Evolutionary conservation across 441 rosid genomes (phyloP).

Genomic region (Manihot esculenta): DNA sequence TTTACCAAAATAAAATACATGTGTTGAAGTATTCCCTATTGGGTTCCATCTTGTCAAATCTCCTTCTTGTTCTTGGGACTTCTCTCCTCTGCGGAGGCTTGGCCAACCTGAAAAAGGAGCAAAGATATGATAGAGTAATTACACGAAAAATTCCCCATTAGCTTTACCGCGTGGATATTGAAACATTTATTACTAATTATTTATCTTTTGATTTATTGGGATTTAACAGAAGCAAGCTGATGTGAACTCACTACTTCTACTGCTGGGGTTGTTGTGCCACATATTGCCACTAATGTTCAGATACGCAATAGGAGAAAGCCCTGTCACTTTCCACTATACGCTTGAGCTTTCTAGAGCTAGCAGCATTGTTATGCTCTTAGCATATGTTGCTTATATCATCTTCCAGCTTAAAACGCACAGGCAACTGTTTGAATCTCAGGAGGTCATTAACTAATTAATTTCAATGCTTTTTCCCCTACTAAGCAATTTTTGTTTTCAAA

Average conservation of each 20-base stretch:
- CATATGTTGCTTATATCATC: slow-evolving; percentile 57
- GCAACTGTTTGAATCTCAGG: slow-evolving; percentile 61
- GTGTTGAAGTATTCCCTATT: slow-evolving; percentile 81
- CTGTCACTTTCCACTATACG: slow-evolving; percentile 24
- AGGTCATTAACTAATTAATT: slow-evolving; percentile 27
- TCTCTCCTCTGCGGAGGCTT: slow-evolving; percentile 90
- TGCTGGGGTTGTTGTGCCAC: slow-evolving; percentile 72
- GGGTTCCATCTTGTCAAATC: slow-evolving; percentile 90
- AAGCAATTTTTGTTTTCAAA: too few species aligned
- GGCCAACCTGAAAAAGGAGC: slow-evolving; percentile 64
- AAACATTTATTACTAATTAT: background rate
- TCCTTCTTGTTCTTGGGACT: slow-evolving; percentile 91
- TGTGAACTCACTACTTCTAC: slow-evolving; percentile 64
- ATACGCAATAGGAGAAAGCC: slow-evolving; percentile 26
- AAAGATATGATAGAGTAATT: slow-evolving; percentile 76
- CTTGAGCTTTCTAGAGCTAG: slow-evolving; percentile 67
- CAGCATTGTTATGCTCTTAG: slow-evolving; percentile 69
- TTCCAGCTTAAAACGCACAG: slow-evolving; percentile 78
- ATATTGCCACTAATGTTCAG: slow-evolving; percentile 57
- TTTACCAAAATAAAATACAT: slow-evolving; percentile 57
- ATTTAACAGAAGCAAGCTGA: slow-evolving; percentile 74
- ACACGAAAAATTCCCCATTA: slow-evolving; percentile 13
- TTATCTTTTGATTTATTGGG: background rate
- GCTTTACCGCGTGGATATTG: background rate
- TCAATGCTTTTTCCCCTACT: too few species aligned